Evolutionary conservation across 176 grass and related monocot species (phyloP).

Genomic region (Eragrostis nindensis): DNA sequence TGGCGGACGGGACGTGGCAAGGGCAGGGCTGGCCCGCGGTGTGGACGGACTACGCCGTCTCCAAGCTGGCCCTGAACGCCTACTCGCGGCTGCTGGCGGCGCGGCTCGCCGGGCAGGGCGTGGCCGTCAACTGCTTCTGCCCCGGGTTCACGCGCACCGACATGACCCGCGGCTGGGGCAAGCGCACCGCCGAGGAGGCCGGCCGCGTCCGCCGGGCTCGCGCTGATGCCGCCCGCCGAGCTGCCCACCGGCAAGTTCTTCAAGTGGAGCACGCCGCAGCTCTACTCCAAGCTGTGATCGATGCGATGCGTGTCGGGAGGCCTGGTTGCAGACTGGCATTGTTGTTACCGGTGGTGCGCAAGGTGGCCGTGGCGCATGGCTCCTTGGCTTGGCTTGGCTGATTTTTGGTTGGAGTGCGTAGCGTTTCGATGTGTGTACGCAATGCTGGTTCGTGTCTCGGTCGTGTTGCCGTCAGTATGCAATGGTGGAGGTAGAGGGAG

Average conservation of each 20-base stretch:
- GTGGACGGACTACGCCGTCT: constrained; percentile 95
- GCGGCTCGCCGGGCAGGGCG: constrained; percentile 53
- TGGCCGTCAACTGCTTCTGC: constrained; percentile 96
- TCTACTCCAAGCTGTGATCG: constrained; percentile 70
- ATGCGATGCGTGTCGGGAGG: too few species aligned
- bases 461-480: neutral
- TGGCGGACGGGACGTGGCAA: constrained; percentile 69
- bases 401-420: too few species aligned
- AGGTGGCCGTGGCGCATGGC: too few species aligned
- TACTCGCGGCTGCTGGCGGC: constrained; percentile 75
- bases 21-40: constrained; percentile 79
- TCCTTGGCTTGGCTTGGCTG: too few species aligned
- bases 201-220: constrained; percentile 53
- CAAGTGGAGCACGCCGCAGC: constrained; percentile 65
- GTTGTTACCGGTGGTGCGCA: too few species aligned
- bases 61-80: constrained; percentile 91
- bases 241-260: constrained; percentile 82
- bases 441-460: neutral
- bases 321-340: too few species aligned
- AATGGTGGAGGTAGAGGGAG: neutral
- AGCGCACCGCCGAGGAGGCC: constrained; percentile 67
- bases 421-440: too few species aligned
- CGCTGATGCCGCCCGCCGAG: constrained; percentile 52
- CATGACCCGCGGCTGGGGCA: constrained; percentile 75
- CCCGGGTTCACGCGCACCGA: constrained; percentile 90